Evolutionary conservation across 2,329 filamentous ascomycete species (phyloP).

Genomic region (Xylariaceae sp.): DNA sequence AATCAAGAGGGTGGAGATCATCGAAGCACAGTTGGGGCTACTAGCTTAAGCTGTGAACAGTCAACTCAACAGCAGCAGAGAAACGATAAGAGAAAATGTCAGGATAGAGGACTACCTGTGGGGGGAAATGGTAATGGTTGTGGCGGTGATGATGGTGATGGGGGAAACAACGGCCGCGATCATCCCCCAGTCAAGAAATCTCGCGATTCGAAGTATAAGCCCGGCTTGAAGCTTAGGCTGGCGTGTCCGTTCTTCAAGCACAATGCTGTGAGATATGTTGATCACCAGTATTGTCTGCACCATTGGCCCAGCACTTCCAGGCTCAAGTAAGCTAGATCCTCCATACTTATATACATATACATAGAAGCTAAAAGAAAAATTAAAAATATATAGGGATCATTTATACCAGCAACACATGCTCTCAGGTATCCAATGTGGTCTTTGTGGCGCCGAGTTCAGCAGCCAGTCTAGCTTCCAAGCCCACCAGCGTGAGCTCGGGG

Average conservation of each 20-base stretch:
- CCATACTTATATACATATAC: background rate
- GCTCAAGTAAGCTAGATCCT: background rate
- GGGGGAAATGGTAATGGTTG: no score
- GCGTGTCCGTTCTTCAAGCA: conserved; percentile 1
- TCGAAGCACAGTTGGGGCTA: no score
- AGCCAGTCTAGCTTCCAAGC: background rate
- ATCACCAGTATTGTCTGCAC: background rate
- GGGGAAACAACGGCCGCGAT: no score
- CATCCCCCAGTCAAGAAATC: no score
- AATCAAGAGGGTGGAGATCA: no score
- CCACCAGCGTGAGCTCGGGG: background rate
- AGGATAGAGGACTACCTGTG: no score
- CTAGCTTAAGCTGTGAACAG: no score
- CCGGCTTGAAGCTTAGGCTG: background rate
- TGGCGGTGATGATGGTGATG: no score
- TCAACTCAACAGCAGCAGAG: no score
- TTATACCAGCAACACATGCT: background rate
- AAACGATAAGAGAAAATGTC: no score
- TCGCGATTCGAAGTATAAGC: no score
- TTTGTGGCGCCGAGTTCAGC: background rate
- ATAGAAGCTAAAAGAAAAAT: background rate
- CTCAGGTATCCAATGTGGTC: background rate
- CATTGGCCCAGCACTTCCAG: background rate
- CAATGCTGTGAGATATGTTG: background rate
- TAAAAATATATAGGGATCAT: background rate